A percentile compares a stretch with the other conserved stretches of the same genome.
phyloP scores from a whole-genome alignment of 2,329 filamentous ascomycete species.

The Phaeosphaeria sp. region DNA sequence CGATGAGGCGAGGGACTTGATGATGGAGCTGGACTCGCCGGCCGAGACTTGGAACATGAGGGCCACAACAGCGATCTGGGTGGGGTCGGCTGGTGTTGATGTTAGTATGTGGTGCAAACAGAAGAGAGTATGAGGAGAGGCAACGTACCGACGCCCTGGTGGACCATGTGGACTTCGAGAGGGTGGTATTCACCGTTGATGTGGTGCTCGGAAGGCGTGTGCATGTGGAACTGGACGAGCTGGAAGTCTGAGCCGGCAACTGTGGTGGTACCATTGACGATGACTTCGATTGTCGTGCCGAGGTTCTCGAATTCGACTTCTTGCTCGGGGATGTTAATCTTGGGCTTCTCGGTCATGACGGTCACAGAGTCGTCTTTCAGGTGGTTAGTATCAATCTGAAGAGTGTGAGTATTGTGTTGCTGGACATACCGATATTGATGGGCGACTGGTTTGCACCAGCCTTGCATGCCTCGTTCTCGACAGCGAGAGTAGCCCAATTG shows the following conservation, averaged over 20 bases:
- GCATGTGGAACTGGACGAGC: constrained; percentile 66
- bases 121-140: background rate
- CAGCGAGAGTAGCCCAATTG: constrained; percentile 59
- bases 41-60: constrained; percentile 52
- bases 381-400: background rate
- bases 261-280: constrained; percentile 58
- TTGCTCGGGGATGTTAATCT: constrained; percentile 51
- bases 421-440: constrained; percentile 57
- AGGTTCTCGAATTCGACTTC: constrained; percentile 62
- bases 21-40: constrained; percentile 36
- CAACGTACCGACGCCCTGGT: constrained; percentile 53
- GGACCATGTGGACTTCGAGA: constrained; percentile 65
- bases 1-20: constrained; percentile 38
- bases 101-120: constrained; percentile 4
- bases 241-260: constrained; percentile 51
- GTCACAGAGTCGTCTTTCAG: constrained; percentile 37
- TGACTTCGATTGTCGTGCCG: constrained; percentile 63
- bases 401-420: background rate
- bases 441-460: constrained; percentile 61
- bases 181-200: constrained; percentile 56
- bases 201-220: constrained; percentile 66
- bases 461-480: constrained; percentile 56
- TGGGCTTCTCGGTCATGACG: constrained; percentile 35
- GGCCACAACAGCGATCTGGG: constrained; percentile 49
- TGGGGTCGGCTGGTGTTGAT: constrained; percentile 33